Percentiles rank a stretch among this genome's conserved stretches.
These are phyloP conservation scores for Trametes gibbosa DNA, from an alignment of 768 basidiomycete species.

Conservation along the genomic window DNA sequence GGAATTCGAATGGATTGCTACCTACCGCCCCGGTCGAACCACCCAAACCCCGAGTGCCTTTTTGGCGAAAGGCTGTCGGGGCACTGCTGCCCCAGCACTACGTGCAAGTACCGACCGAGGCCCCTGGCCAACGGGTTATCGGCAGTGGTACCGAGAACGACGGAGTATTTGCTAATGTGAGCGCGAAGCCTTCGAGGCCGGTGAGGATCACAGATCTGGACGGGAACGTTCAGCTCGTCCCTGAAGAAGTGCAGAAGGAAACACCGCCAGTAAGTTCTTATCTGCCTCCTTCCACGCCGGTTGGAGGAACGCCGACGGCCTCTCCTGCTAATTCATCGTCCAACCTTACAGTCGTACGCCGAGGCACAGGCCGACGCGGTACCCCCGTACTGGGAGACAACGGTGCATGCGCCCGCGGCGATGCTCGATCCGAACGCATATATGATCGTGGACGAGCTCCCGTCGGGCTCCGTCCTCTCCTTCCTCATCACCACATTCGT, in stretches of 20 bases:
- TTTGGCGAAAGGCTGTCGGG: constrained; percentile 58
- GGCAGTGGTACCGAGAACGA: constrained; percentile 83
- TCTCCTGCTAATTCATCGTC: neutral
- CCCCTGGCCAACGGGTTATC: constrained; percentile 29
- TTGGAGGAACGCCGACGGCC: neutral
- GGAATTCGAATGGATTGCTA: constrained; percentile 70
- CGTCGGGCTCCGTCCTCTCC: constrained; percentile 71
- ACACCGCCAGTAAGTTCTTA: constrained; percentile 75
- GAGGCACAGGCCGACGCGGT: constrained; percentile 87
- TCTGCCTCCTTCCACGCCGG: neutral
- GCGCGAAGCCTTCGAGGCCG: constrained; percentile 71
- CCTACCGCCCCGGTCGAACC: constrained; percentile 48
- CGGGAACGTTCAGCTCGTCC: constrained; percentile 60
- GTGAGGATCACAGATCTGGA: constrained; percentile 47
- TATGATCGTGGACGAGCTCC: constrained; percentile 91
- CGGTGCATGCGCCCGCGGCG: constrained; percentile 72
- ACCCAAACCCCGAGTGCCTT: constrained; percentile 40
- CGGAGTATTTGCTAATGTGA: constrained; percentile 94
- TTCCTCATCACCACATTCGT: constrained; percentile 80
- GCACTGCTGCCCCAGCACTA: constrained; percentile 68
- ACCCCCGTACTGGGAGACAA: constrained; percentile 97
- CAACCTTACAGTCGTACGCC: constrained; percentile 68
- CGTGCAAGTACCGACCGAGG: constrained; percentile 43
- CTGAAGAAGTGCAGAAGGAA: constrained; percentile 80
- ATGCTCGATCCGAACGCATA: constrained; percentile 48